Percentiles rank a stretch among this genome's conserved stretches.
Conservation (phyloP, 495 filamentous ascomycete genomes). For the Sphaerosporella brunnea region DNA sequence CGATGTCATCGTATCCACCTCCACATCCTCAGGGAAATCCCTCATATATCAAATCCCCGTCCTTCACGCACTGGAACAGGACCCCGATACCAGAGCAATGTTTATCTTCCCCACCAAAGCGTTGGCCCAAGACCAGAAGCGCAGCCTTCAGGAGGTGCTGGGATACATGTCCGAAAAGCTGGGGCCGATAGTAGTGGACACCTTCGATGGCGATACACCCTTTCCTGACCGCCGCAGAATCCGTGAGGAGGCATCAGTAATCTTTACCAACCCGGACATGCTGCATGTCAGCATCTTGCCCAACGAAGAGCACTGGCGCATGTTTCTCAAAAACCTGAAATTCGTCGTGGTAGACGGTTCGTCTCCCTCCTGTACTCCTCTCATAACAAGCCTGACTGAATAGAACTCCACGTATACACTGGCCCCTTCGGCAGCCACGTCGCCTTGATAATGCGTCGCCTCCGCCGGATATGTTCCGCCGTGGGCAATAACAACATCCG, state of each 20-base stretch:
- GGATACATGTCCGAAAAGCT: conserved; percentile 53
- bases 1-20: conserved; percentile 84
- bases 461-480: conserved; percentile 77
- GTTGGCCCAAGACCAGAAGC: conserved; percentile 81
- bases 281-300: conserved; percentile 87
- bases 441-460: conserved; percentile 80
- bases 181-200: conserved; percentile 65
- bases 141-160: conserved; percentile 73
- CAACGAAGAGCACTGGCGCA: conserved; percentile 75
- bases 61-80: conserved; percentile 66
- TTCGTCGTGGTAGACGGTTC: conserved; percentile 56
- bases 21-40: conserved; percentile 90
- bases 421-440: conserved; percentile 88
- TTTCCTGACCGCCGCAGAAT: conserved; percentile 61
- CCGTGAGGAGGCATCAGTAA: conserved; percentile 75
- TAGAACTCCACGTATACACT: conserved; percentile 88
- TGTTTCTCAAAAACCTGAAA: conserved; percentile 71
- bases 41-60: conserved; percentile 94
- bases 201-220: conserved; percentile 88
- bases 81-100: conserved; percentile 64
- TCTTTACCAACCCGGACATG: conserved; percentile 99
- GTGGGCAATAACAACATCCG: conserved; percentile 75
- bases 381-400: background rate
- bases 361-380: conserved; percentile 21
- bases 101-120: conserved; percentile 99